phyloP scores from a whole-genome alignment of 495 filamentous ascomycete species.

The Talaromyces proteolyticus region DNA sequence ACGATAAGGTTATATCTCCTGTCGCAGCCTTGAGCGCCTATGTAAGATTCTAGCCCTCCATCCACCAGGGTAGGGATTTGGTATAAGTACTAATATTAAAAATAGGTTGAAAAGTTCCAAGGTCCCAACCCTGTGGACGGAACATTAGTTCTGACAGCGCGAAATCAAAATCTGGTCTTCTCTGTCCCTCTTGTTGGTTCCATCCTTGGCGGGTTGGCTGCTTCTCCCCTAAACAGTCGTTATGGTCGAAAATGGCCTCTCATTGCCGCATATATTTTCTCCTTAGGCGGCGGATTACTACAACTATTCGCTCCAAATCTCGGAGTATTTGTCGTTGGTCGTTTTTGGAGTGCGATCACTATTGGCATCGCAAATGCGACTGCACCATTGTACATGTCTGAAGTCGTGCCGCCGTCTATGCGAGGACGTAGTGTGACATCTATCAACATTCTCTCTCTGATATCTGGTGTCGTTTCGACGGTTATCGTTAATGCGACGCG shows the following conservation, averaged over 20 bases:
- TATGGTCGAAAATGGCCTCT: constrained; percentile 32
- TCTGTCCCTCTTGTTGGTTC: constrained; percentile 29
- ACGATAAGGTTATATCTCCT: constrained; percentile 36
- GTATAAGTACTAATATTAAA: background rate
- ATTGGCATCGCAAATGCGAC: constrained; percentile 30
- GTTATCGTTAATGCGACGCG: constrained; percentile 25
- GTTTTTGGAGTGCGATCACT: constrained; percentile 24
- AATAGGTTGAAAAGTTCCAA: constrained; percentile 28
- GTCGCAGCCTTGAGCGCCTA: constrained; percentile 27
- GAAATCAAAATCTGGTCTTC: constrained; percentile 31
- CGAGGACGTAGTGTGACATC: constrained; percentile 29
- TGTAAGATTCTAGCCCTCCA: constrained; percentile 17
- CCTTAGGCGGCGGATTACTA: constrained; percentile 27
- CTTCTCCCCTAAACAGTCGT: constrained; percentile 26
- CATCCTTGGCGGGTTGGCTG: constrained; percentile 24
- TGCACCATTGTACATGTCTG: constrained; percentile 31
- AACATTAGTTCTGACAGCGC: constrained; percentile 22
- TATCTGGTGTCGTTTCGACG: constrained; percentile 27
- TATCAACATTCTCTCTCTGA: constrained; percentile 29
- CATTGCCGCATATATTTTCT: constrained; percentile 24
- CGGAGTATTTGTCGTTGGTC: constrained; percentile 27
- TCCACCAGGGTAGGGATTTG: background rate
- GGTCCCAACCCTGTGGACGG: constrained; percentile 21
- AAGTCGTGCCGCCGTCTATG: constrained; percentile 30
- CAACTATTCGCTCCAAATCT: constrained; percentile 31